Evolutionary conservation across 805 yeast genomes (phyloP).

Genomic region (Nakazawaea anatomiae): DNA sequence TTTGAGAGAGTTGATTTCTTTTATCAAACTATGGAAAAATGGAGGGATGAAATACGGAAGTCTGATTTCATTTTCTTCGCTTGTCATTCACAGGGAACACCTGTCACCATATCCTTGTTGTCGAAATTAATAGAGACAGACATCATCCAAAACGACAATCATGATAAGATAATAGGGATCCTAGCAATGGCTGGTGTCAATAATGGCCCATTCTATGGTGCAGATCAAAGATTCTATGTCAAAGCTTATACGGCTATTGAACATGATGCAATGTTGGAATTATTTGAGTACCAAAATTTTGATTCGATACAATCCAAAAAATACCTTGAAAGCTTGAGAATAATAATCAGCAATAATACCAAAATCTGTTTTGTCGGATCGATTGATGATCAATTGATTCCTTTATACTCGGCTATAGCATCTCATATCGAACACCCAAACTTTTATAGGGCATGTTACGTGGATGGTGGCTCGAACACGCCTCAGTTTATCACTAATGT

Average conservation of each 20-base stretch:
- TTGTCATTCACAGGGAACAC: constrained; percentile 94
- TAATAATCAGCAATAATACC: constrained; percentile 61
- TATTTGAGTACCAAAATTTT: constrained; percentile 82
- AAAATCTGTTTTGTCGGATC: constrained; percentile 83
- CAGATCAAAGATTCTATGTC: constrained; percentile 76
- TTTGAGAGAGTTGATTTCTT: constrained; percentile 81
- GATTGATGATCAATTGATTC: constrained; percentile 90
- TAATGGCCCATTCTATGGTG: constrained; percentile 90
- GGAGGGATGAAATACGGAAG: constrained; percentile 36
- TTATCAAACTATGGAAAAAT: constrained; percentile 61
- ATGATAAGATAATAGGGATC: constrained; percentile 52
- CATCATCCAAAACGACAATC: constrained; percentile 28
- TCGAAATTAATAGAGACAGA: constrained; percentile 67
- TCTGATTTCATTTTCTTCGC: constrained; percentile 91
- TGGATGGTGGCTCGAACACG: constrained; percentile 74
- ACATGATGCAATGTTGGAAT: constrained; percentile 76
- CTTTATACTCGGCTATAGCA: constrained; percentile 82
- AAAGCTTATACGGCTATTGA: constrained; percentile 90
- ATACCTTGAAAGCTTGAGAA: constrained; percentile 60
- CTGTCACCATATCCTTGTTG: constrained; percentile 78
- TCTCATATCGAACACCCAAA: constrained; percentile 84
- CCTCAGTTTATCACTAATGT: constrained; percentile 76
- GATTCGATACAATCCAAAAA: constrained; percentile 67
- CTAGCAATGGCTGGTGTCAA: constrained; percentile 95
- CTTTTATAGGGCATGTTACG: constrained; percentile 80